These are phyloP conservation scores for Fusarium hainanense DNA, from an alignment of 2,329 filamentous ascomycete species.

Conservation along the genomic window DNA sequence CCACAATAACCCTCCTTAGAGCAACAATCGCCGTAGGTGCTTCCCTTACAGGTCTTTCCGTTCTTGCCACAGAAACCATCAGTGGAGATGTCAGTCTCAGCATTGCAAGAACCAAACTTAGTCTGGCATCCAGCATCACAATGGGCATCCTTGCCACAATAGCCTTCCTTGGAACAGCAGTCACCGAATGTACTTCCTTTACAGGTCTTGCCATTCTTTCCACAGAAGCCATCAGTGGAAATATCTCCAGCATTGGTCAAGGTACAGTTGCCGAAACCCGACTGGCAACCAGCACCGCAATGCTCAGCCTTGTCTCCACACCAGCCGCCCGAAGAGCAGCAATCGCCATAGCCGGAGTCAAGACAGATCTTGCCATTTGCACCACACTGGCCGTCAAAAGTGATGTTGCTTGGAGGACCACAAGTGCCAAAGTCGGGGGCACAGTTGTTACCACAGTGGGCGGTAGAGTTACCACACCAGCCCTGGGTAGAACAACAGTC, in stretches of 20 bases:
- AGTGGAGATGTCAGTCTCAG: neutral
- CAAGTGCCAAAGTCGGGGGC: neutral
- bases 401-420: conserved; percentile 7
- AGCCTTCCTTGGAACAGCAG: neutral
- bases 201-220: conserved; percentile 8
- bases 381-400: neutral
- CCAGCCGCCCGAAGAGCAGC: neutral
- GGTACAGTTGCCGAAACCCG: conserved; percentile 1
- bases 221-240: conserved; percentile 4
- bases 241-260: neutral
- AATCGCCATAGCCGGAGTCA: neutral
- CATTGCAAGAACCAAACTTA: neutral
- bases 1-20: neutral
- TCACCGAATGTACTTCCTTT: neutral
- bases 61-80: neutral
- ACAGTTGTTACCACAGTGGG: conserved; percentile 8
- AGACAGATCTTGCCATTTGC: conserved; percentile 3
- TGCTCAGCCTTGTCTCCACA: neutral
- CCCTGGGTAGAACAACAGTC: conserved; percentile 1
- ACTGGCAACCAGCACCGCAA: conserved; percentile 6
- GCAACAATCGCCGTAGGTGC: neutral
- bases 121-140: conserved; percentile 3
- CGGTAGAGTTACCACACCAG: conserved; percentile 10
- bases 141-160: neutral
- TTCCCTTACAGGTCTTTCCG: conserved; percentile 2